Evolutionary conservation across 2,329 filamentous ascomycete genomes (phyloP), one percentile per base, ranked within the genome.

Genomic region (Trichoderma atrobrunneum): DNA sequence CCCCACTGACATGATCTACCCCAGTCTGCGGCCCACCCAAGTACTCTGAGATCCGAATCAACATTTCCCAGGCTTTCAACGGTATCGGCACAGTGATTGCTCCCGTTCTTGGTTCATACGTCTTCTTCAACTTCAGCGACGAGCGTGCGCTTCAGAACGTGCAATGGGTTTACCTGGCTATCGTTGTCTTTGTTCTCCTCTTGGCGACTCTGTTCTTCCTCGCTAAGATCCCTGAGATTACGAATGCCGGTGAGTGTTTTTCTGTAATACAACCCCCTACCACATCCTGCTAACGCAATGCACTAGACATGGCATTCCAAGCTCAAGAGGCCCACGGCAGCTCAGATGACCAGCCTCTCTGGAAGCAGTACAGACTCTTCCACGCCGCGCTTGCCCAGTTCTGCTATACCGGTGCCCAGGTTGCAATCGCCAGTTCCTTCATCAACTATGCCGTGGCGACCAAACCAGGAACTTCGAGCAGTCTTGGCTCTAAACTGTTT

Each of bases 371-470:
- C 80, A 88, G 89, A 28, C 85, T 95, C 3, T 94, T 94, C 85
- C 91, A 93, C 76, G 93, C 91, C 14, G 88, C 91, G 0, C 88
- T 90, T 75, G 91, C 92, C 0, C 92, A 95, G 75, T 95, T 95
- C 81, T 93, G 90, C 79, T 96, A 95, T 79, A 91, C 85, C 0
- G 93, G 93, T 62, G 89, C 92, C 0, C 93, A 95, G 78, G 84
- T 91, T 39, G 88, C 87, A 71, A 88, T 91, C 70, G 89, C 89
- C 1, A 82, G 81, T 61, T 92, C 92, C 80, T 93, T 93, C 80
- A 92, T 93, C 84, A 93, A 93, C 82, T 92, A 92, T 78, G 86
- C 87, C n/a, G 86, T 84, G 26, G 88, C 91, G 74, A 90, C 89
- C 3, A 85, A 89, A 63, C 80, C 85, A 2, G 81, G 81, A 24